Conservation (phyloP, 2,329 filamentous ascomycete genomes). For the Hypoxylon sp. region DNA sequence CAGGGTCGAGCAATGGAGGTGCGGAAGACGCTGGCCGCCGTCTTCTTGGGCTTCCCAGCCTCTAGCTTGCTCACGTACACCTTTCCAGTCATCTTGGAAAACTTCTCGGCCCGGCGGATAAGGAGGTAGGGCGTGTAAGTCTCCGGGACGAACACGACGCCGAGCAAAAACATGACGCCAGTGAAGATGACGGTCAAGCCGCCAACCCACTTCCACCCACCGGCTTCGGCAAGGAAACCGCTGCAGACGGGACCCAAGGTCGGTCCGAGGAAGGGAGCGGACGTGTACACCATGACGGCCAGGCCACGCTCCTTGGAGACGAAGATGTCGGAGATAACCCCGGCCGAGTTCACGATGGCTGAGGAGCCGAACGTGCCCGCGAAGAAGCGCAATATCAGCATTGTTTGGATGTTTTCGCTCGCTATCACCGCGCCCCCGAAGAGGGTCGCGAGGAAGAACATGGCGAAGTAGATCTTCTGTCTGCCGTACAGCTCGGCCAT, state of each 20-base stretch:
- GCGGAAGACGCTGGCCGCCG: not conserved
- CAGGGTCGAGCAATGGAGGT: not conserved
- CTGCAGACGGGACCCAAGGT: not conserved
- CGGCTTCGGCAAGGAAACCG: not conserved
- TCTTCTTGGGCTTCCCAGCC: not conserved
- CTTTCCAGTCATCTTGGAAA: not conserved
- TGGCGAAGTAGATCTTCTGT: not conserved
- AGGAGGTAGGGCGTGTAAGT: not conserved
- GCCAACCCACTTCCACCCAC: not conserved
- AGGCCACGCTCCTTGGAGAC: not conserved
- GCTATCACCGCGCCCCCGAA: not conserved
- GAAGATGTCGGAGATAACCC: not conserved
- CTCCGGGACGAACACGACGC: not conserved
- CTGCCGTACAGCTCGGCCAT: constrained; percentile 2
- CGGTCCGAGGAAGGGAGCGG: not conserved
- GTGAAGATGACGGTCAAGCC: not conserved
- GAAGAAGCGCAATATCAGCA: not conserved
- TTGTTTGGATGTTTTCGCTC: not conserved
- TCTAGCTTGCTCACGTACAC: not conserved
- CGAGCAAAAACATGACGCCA: not conserved
- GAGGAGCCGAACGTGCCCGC: not conserved
- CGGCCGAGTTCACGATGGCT: not conserved
- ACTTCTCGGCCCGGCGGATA: not conserved
- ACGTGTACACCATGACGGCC: not conserved
- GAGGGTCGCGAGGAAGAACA: not conserved